phyloP scores from a whole-genome alignment of 305 asterid species.

The Andrographis paniculata region DNA sequence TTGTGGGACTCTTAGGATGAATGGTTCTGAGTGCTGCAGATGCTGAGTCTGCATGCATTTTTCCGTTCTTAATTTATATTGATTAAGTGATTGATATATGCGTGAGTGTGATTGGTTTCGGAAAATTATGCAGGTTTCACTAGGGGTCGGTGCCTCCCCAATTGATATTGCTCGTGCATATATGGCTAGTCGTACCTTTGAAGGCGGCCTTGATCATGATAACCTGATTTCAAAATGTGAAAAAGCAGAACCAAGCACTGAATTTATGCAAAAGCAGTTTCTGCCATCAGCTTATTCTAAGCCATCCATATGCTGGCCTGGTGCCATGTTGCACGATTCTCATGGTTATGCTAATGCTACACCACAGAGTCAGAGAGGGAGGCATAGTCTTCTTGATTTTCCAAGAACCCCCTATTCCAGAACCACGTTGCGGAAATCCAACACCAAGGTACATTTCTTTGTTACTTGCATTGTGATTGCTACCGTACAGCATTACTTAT shows the following conservation, averaged over 20 bases:
- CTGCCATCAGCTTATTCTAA: constrained; percentile 48
- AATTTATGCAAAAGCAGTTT: constrained; percentile 37
- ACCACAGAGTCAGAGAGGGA: constrained; percentile 62
- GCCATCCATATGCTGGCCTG: constrained; percentile 80
- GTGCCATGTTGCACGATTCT: constrained; percentile 51
- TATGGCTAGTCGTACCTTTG: constrained; percentile 70
- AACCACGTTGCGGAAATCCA: constrained; percentile 49
- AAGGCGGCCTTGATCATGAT: constrained; percentile 32
- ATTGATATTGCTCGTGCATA: constrained; percentile 88
- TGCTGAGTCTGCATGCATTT: background rate
- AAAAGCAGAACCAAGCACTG: constrained; percentile 28
- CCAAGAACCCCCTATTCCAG: constrained; percentile 89
- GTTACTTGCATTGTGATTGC: constrained; percentile 7
- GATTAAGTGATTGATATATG: constrained; percentile 1
- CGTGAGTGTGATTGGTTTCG: constrained; percentile 12
- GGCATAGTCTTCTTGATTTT: constrained; percentile 57
- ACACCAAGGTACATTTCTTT: constrained; percentile 43
- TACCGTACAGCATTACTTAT: constrained; percentile 18
- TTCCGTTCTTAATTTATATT: background rate
- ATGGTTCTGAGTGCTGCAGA: background rate
- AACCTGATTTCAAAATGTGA: constrained; percentile 28
- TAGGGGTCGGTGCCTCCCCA: constrained; percentile 77
- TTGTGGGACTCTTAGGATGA: background rate
- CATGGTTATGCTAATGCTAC: constrained; percentile 38
- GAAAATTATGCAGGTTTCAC: constrained; percentile 48